These are phyloP conservation scores for Spencermartinsiella ligniputridi DNA, from an alignment of 1,139 yeast genomes.

Conservation along the genomic window DNA sequence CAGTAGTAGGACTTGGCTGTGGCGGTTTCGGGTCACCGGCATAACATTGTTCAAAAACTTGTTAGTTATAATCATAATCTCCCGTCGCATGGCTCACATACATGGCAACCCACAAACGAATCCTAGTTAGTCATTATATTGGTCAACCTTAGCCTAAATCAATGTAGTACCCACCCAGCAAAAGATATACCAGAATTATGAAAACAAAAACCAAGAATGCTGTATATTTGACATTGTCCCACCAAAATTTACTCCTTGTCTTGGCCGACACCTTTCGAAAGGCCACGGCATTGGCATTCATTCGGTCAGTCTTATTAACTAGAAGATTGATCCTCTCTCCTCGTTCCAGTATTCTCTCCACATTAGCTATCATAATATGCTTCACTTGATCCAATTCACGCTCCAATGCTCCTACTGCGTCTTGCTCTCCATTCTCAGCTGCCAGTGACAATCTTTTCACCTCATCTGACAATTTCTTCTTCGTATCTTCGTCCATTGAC, in stretches of 20 bases:
- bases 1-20: neutral
- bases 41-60: slow-evolving; percentile 9
- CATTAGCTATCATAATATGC: slow-evolving; percentile 39
- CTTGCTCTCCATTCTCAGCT: slow-evolving; percentile 28
- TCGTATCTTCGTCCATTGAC: slow-evolving; percentile 14
- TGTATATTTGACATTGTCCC: slow-evolving; percentile 37
- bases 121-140: slow-evolving; percentile 10
- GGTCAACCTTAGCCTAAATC: too few relatives aligned
- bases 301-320: slow-evolving; percentile 75
- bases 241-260: slow-evolving; percentile 56
- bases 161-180: slow-evolving; percentile 4
- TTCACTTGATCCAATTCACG: slow-evolving; percentile 38
- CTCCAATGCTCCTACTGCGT: slow-evolving; percentile 30
- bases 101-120: slow-evolving; percentile 14
- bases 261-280: slow-evolving; percentile 69
- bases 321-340: slow-evolving; percentile 74
- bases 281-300: slow-evolving; percentile 63
- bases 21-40: neutral
- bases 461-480: slow-evolving; percentile 13
- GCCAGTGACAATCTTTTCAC: slow-evolving; percentile 19
- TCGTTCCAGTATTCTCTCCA: slow-evolving; percentile 55
- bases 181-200: slow-evolving; percentile 7
- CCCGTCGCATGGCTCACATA: neutral
- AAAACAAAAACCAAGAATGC: slow-evolving; percentile 26
- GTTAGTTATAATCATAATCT: neutral